phyloP scores from a whole-genome alignment of 2,329 filamentous ascomycete species.

The Xylaria sp. region DNA sequence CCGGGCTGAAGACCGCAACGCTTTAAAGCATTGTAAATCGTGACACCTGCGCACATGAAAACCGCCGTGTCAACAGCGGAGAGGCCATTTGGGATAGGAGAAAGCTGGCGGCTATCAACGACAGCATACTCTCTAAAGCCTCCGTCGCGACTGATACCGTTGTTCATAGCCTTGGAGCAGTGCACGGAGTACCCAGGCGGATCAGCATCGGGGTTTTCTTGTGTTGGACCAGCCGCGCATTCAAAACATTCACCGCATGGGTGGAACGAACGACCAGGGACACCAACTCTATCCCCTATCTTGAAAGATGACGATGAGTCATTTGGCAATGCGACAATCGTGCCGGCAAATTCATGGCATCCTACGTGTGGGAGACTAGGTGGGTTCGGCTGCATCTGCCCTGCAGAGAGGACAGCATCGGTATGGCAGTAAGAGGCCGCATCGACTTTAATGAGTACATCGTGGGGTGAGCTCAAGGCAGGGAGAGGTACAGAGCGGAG shows the following conservation, averaged over 20 bases:
- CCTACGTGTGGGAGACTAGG: conserved; percentile 55
- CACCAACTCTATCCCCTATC: conserved; percentile 51
- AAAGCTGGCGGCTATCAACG: conserved; percentile 53
- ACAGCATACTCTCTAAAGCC: conserved; percentile 57
- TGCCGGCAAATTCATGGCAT: conserved; percentile 59
- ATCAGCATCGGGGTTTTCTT: conserved; percentile 48
- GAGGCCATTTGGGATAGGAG: conserved; percentile 47
- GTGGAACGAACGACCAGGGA: conserved; percentile 55
- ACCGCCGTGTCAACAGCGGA: conserved; percentile 52
- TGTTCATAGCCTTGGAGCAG: conserved; percentile 46
- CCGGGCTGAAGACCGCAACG: conserved; percentile 47
- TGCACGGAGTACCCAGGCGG: conserved; percentile 54
- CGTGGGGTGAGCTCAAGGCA: conserved; percentile 46
- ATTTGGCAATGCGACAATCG: conserved; percentile 49
- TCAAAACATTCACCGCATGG: conserved; percentile 56
- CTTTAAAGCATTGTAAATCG: conserved; percentile 55
- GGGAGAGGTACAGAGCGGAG: conserved; percentile 52
- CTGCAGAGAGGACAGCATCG: conserved; percentile 45
- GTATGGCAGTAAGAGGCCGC: conserved; percentile 61
- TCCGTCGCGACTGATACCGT: conserved; percentile 46
- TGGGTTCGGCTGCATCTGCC: conserved; percentile 47
- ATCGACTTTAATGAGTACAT: conserved; percentile 57
- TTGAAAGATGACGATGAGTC: conserved; percentile 29
- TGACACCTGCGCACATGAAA: conserved; percentile 57
- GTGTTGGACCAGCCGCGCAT: conserved; percentile 44